Conservation (phyloP, 805 yeast species). For the Metschnikowia chrysomelidarum region DNA sequence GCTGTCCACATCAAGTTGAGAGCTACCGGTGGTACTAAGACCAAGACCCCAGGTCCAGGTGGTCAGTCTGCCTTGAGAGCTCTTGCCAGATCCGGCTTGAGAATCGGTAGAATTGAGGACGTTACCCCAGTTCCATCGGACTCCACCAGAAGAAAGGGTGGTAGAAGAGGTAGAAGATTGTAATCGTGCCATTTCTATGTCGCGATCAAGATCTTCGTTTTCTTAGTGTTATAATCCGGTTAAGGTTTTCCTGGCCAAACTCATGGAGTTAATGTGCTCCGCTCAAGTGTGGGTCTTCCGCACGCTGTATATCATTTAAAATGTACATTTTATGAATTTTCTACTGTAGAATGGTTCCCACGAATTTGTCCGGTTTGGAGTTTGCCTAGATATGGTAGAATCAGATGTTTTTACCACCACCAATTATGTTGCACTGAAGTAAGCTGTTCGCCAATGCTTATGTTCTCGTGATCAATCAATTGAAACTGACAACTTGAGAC, state of each 20-base stretch:
- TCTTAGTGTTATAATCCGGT: constrained; percentile 10
- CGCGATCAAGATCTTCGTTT: constrained; percentile 9
- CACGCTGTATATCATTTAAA: constrained; percentile 16
- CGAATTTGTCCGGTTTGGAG: too few relatives aligned
- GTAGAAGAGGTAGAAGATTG: constrained; percentile 99
- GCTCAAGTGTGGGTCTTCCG: constrained; percentile 4
- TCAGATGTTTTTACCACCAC: too few relatives aligned
- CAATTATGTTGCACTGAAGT: too few relatives aligned
- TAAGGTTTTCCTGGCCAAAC: constrained; percentile 2
- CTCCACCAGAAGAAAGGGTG: constrained; percentile 99
- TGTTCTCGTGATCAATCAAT: too few relatives aligned
- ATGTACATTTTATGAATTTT: constrained; percentile 14
- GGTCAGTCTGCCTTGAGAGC: constrained; percentile 99
- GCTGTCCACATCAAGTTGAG: constrained; percentile 99
- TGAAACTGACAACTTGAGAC: too few relatives aligned
- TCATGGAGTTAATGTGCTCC: constrained; percentile 15
- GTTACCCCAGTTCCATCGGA: constrained; percentile 99
- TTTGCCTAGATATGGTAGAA: too few relatives aligned
- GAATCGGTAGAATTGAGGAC: constrained; percentile 99
- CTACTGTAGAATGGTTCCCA: too few relatives aligned
- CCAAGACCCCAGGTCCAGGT: constrained; percentile 99
- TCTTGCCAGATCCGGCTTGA: constrained; percentile 98
- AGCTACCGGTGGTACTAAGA: constrained; percentile 99
- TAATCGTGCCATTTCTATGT: constrained; percentile 25
- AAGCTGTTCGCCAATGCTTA: too few relatives aligned